Evolutionary conservation across 2,329 filamentous ascomycete species (phyloP), one percentile per base, ranked within the genome.

Genomic region (Monosporascus sp.): DNA sequence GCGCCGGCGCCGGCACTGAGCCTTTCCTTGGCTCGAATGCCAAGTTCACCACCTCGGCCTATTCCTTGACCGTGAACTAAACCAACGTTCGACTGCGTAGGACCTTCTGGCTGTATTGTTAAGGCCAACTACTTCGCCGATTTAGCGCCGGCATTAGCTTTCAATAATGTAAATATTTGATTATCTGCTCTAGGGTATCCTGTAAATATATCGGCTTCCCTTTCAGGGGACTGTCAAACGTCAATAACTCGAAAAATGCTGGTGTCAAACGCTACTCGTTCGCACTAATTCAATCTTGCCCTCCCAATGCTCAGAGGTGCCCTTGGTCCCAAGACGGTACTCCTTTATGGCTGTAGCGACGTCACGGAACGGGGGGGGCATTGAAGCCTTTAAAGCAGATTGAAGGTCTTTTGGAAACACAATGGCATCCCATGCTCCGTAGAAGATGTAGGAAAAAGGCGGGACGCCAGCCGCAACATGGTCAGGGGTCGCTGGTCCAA

Each of bases 381-480:
- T 44, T 9, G 53, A 48, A 31, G 46, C 57, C 38, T 52, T 54
- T n/a, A 53, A 50, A 9, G 53, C 56, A n/a, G 53, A 47, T 24
- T 53, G 51, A 24, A 62, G 55, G 17, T 51, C 55, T 20, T 51
- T 59, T 1, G 75, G 74, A 56, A 74, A 66, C 3, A 80, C 54
- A 50, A 80, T 76, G 5, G 70, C 71, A 54, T 75, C 72, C 81
- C 81, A 84, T 0, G 80, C 80, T 1, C 70, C 72, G 27, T 75
- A 69, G 58, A 77, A 83, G 39, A 84, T 64, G 51, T 72, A 74
- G 1, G 70, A 67, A 0, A 70, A 67, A 1, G 63, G 48, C 5
- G 80, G 80, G 5, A 76, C 78, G 1, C 81, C 81, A 0, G 77
- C 77, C 2, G 62, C 66, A 17, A 79, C 66, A 51, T 84, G 81